Percentiles rank a stretch among this genome's conserved stretches.
Conservation (phyloP, 2,329 filamentous ascomycete species). For the Zopfia rhizophila region DNA sequence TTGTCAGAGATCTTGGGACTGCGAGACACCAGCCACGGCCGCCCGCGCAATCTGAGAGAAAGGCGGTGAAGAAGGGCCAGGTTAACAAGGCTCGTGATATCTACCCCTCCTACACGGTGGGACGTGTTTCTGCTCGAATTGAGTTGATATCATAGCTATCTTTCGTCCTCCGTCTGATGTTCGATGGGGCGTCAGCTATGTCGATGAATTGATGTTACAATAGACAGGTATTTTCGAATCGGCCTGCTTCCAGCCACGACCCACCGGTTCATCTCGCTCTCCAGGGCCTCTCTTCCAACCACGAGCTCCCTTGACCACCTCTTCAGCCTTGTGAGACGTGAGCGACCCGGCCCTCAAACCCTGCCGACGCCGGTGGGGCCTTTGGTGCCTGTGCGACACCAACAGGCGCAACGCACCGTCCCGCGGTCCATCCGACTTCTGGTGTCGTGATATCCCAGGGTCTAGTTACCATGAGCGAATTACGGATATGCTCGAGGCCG, state of each 20-base stretch:
- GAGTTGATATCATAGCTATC: too few species aligned
- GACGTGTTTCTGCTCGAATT: too few species aligned
- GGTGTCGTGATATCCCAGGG: constrained; percentile 6
- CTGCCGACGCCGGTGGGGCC: constrained; percentile 19
- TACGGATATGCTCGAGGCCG: constrained; percentile 4
- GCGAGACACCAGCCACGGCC: constrained; percentile 37
- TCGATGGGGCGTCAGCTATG: too few species aligned
- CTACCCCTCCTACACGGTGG: not conserved
- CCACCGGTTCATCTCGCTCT: constrained; percentile 32
- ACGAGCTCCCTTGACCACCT: constrained; percentile 30
- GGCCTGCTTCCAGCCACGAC: constrained; percentile 35
- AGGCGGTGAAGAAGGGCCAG: constrained; percentile 35
- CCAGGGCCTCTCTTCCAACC: constrained; percentile 30
- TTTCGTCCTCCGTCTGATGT: too few species aligned
- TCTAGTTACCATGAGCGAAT: constrained; percentile 16
- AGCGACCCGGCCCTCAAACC: constrained; percentile 13
- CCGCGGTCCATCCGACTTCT: constrained; percentile 4
- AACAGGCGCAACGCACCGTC: constrained; percentile 8
- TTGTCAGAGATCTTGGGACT: not conserved
- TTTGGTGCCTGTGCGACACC: constrained; percentile 14
- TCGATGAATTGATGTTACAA: too few species aligned
- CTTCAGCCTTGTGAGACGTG: constrained; percentile 38
- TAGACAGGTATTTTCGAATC: constrained; percentile 40
- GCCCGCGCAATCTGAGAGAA: constrained; percentile 36
- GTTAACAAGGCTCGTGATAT: constrained; percentile 23